These are phyloP conservation scores for Lignosus rhinocerotis DNA, from an alignment of 1,284 basidiomycete genomes.

Conservation along the genomic window DNA sequence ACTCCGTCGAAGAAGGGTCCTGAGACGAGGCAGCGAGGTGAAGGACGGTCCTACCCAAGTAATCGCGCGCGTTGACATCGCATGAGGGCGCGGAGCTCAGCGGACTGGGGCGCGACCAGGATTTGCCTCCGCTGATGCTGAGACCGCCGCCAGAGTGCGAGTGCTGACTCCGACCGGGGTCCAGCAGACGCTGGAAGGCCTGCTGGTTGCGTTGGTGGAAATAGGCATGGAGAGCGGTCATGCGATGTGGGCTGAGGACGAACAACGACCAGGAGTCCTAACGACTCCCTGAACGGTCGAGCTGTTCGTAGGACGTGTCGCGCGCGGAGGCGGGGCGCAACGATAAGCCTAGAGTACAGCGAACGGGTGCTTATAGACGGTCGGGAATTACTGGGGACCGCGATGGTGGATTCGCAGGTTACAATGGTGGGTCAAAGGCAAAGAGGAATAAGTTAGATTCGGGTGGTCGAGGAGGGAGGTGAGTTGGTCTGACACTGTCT, in stretches of 20 bases:
- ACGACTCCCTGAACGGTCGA: conserved; percentile 25
- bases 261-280: conserved; percentile 30
- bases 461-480: not conserved
- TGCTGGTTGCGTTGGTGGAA: conserved; percentile 77
- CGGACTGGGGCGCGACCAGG: conserved; percentile 59
- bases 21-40: conserved; percentile 77
- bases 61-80: conserved; percentile 77
- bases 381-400: not conserved
- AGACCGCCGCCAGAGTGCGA: conserved; percentile 25
- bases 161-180: conserved; percentile 36
- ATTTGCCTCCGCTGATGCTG: conserved; percentile 60
- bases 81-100: conserved; percentile 38
- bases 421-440: conserved; percentile 10
- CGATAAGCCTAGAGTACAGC: conserved; percentile 19
- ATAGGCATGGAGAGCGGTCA: conserved; percentile 82
- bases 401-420: not conserved
- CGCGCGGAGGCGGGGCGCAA: conserved; percentile 19
- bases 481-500: not conserved
- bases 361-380: conserved; percentile 3
- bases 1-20: conserved; percentile 71
- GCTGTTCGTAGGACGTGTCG: conserved; percentile 24
- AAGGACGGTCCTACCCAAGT: conserved; percentile 77
- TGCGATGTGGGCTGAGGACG: conserved; percentile 36
- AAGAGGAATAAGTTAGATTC: conserved; percentile 23
- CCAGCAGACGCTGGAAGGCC: conserved; percentile 81